Base-by-base conservation (phyloP, 139 green algal genomes). In the Monoraphidium neglectum region DNA sequence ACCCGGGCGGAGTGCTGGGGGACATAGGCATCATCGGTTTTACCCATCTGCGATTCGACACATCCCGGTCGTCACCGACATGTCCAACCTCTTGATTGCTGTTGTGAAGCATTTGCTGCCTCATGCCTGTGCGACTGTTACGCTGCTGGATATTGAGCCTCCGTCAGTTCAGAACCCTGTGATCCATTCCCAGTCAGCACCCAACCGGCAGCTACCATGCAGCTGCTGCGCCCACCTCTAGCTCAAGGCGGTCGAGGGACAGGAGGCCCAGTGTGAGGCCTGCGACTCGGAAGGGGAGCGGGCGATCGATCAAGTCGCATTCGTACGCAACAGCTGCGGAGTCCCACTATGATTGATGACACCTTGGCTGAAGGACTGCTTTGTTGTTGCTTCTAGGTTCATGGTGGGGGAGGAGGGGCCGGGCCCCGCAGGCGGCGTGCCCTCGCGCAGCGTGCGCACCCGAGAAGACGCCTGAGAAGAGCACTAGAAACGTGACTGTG, bases 261-360 rank as follows among this genome's bases (percentile, higher is more conserved):
- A 93, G 77, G 46, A 94, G 77, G 35, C 92, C 93, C 33, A 97
- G 85, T 0, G 93, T 96, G 0, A 97, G 82, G 0, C 93, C 93
- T 32, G n/a, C n/a, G n/a, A n/a, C 82, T 90, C 78, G 89, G 89
- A 0, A 93, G 24, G 15, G 87, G 89, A 1, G 89, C 88, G 24
- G n/a, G n/a, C n/a, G n/a, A n/a, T n/a, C n/a, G n/a, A n/a, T n/a
- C n/a, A n/a, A n/a, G n/a, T n/a, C n/a, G n/a, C n/a, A n/a, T n/a
- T n/a, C n/a, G n/a, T n/a, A n/a, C n/a, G n/a, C n/a, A n/a, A n/a
- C n/a, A n/a, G n/a, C n/a, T n/a, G n/a, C n/a, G n/a, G n/a, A n/a
- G n/a, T n/a, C n/a, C n/a, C n/a, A n/a, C n/a, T n/a, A n/a, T n/a
- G n/a, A n/a, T n/a, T n/a, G n/a, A n/a, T n/a, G n/a, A n/a, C n/a